phyloP scores from a whole-genome alignment of 2,329 filamentous ascomycete species.

The Alternaria angustiovoidea region DNA sequence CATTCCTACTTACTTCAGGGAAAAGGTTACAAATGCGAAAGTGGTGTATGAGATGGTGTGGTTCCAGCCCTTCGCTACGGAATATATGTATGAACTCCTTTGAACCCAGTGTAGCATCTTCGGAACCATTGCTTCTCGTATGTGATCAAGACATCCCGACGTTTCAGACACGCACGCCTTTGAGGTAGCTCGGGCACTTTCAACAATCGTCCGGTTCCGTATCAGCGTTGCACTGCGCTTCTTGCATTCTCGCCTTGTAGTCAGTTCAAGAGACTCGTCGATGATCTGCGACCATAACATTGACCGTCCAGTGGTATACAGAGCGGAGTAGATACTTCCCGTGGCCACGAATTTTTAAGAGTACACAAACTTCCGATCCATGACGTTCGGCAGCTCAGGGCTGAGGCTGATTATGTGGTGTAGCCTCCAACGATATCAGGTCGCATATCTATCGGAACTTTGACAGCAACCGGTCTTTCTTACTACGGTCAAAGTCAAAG shows the following conservation, averaged over 20 bases:
- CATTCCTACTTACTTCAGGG: background rate
- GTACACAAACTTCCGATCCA: constrained; percentile 5
- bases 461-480: constrained; percentile 1
- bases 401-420: constrained; percentile 11
- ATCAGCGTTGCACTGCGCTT: constrained; percentile 14
- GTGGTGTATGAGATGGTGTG: background rate
- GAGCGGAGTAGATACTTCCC: constrained; percentile 7
- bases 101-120: constrained; percentile 13
- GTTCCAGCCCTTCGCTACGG: background rate
- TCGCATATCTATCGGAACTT: constrained; percentile 14
- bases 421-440: constrained; percentile 9
- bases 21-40: background rate
- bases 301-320: background rate
- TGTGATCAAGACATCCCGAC: constrained; percentile 10
- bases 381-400: constrained; percentile 6
- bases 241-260: background rate
- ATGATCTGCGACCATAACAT: background rate
- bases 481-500: background rate
- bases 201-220: background rate
- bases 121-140: constrained; percentile 14
- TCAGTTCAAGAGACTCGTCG: background rate
- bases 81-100: constrained; percentile 4
- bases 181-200: constrained; percentile 3
- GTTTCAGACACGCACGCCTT: constrained; percentile 17
- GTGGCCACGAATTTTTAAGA: constrained; percentile 7